Base-by-base conservation (phyloP, 805 yeast species). In the Candida fluviatilis region DNA sequence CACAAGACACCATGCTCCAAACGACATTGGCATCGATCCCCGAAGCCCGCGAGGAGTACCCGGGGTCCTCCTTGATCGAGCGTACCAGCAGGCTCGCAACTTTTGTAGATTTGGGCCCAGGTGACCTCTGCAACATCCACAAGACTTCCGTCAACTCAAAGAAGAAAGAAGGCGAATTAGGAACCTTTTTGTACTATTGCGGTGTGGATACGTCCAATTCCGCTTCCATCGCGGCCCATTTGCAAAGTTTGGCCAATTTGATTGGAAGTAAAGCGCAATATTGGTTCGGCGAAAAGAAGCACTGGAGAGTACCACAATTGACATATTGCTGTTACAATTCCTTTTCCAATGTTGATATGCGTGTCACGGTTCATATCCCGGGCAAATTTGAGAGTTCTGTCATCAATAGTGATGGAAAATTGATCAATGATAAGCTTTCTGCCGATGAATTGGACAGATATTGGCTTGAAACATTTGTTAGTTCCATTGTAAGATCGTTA, bases 231-330 rank as follows among this genome's bases (percentile, higher is more conserved):
- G 90, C 91, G 8, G 89, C 89, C 1, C 79, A 80, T 40, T 62
- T 84, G 40, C 84, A 83, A 54, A 73, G 78, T 5, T 57, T 85
- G 46, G 82, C 88, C 24, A 84, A 76, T 38, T 66, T 80, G 26
- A 78, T 85, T 21, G 64, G 69, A 11, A 58, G 73, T 18, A 78
- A 75, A 41, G 64, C 75, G 23, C 95, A 85, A 56, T 64, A 75
- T 32, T 85, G 95, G 95, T 85, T 84, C 63, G 89, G 90, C 11
- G 86, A 80, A 53, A 73, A 70, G 45, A 84, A 76, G 51, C 71
- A 72, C 42, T 84, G 79, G 74, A 80, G 77, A 49, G 86, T 85
- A 8, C 76, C 79, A n/a, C 77, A 81, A 52, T 78, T 85, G 33
- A 76, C 84, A 0, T 82, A 80, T 52, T 80, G 86, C 34, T 63